Evolutionary conservation across 169 alveolate species (phyloP).

Genomic region (Eimeria sp.): DNA sequence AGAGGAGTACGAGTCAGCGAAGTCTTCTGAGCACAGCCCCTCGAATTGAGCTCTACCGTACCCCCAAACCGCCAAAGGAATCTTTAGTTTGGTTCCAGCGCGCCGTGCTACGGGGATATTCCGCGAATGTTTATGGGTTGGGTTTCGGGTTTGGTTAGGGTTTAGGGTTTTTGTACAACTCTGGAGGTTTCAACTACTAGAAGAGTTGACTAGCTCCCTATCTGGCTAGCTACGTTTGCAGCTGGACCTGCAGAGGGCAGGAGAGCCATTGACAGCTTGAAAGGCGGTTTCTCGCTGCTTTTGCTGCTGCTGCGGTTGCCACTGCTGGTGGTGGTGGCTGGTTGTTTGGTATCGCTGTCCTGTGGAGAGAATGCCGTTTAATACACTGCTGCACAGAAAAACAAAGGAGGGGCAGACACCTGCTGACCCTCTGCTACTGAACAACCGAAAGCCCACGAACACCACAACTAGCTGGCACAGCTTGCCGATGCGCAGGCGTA

Average conservation of each 20-base stretch:
- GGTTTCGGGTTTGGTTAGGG: neutral
- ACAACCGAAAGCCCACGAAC: too few relatives aligned
- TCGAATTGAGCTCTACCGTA: neutral
- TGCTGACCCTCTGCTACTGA: too few relatives aligned
- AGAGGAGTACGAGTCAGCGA: conserved; percentile 46
- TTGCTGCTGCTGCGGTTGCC: too few relatives aligned
- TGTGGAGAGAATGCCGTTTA: too few relatives aligned
- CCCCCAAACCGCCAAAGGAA: neutral
- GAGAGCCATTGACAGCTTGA: neutral
- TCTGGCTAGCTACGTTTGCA: neutral
- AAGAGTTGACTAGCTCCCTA: neutral
- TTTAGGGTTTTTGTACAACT: neutral
- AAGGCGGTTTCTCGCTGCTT: too few relatives aligned
- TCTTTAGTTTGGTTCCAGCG: neutral
- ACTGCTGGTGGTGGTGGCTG: too few relatives aligned
- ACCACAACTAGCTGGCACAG: too few relatives aligned
- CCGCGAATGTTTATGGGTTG: too few relatives aligned
- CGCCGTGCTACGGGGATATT: neutral
- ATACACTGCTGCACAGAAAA: too few relatives aligned
- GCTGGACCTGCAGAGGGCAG: neutral
- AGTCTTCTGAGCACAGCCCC: conserved; percentile 27
- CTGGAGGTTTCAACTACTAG: neutral
- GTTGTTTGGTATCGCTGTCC: too few relatives aligned
- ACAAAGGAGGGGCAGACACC: too few relatives aligned
- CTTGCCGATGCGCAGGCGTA: too few relatives aligned